Percentiles rank a stretch among this genome's conserved stretches.
Evolutionary conservation across 345 rosid species (phyloP).

Genomic region (Turnera subulata): DNA sequence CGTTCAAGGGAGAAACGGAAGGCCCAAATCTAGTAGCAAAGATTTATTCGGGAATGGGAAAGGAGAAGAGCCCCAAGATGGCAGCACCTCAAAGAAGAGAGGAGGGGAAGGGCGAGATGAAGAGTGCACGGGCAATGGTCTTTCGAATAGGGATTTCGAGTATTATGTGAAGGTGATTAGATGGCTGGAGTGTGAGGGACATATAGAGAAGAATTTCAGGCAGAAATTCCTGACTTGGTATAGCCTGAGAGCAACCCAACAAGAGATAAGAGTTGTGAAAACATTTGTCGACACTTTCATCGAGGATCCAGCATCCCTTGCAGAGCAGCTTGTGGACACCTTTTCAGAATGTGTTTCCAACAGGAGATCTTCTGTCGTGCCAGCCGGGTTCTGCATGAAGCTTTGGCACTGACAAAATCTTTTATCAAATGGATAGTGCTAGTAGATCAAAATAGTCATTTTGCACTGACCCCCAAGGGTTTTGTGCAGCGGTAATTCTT

Average conservation of each 20-base stretch:
- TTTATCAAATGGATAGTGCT: background rate
- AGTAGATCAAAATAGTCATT: constrained; percentile 10
- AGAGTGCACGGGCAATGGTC: constrained; percentile 39
- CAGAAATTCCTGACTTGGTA: constrained; percentile 97
- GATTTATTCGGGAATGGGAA: constrained; percentile 35
- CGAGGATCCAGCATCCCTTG: constrained; percentile 75
- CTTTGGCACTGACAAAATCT: constrained; percentile 93
- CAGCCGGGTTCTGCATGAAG: constrained; percentile 81
- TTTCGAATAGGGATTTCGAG: constrained; percentile 64
- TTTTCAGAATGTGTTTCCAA: constrained; percentile 67
- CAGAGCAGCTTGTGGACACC: constrained; percentile 87
- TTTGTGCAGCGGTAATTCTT: constrained; percentile 36
- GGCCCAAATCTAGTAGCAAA: constrained; percentile 41
- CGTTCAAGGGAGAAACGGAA: constrained; percentile 42
- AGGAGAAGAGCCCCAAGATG: constrained; percentile 51
- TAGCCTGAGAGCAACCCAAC: constrained; percentile 73
- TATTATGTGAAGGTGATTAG: constrained; percentile 73
- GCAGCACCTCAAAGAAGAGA: constrained; percentile 53
- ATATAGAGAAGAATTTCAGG: constrained; percentile 84
- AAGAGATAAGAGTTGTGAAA: constrained; percentile 80
- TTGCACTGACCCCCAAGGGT: constrained; percentile 15
- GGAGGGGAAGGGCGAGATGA: constrained; percentile 37
- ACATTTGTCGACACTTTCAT: constrained; percentile 63
- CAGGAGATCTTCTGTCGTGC: constrained; percentile 51
- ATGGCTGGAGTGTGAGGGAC: constrained; percentile 77